These are phyloP conservation scores for Thymus mandschuricus DNA, from an alignment of 257 asterid species.

Conservation along the genomic window DNA sequence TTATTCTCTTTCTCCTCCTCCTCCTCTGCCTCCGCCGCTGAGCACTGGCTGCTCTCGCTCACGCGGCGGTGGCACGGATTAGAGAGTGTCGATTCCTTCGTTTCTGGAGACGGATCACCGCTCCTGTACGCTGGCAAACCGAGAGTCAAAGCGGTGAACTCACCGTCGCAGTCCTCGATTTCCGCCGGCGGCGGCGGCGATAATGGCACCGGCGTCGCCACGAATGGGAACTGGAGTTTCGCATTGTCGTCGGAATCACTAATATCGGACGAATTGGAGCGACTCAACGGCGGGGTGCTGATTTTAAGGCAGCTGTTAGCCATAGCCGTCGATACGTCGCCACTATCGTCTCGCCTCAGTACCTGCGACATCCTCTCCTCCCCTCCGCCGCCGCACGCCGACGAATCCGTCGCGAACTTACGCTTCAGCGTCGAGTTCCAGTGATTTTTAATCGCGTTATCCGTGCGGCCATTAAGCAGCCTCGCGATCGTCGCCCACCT, in stretches of 20 bases:
- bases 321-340: slow-evolving; percentile 43
- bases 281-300: slow-evolving; percentile 20
- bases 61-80: slow-evolving; percentile 10
- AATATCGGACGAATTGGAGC: slow-evolving; percentile 31
- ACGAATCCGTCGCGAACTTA: slow-evolving; percentile 1
- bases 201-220: slow-evolving; percentile 5
- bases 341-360: slow-evolving; percentile 32
- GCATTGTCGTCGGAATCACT: slow-evolving; percentile 29
- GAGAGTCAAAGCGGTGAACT: slow-evolving; percentile 49
- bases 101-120: neutral
- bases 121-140: slow-evolving; percentile 37
- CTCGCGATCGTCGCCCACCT: slow-evolving; percentile 51
- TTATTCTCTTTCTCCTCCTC: neutral
- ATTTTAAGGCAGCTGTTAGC: slow-evolving; percentile 23
- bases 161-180: slow-evolving; percentile 22
- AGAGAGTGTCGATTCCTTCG: neutral
- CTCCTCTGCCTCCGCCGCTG: slow-evolving; percentile 1
- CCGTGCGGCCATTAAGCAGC: slow-evolving; percentile 49
- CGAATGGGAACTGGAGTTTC: slow-evolving; percentile 19
- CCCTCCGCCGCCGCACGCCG: slow-evolving; percentile 5
- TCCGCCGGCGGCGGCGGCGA: slow-evolving; percentile 19
- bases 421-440: slow-evolving; percentile 57
- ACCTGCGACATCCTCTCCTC: slow-evolving; percentile 41
- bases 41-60: neutral
- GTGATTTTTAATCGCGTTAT: slow-evolving; percentile 54